A percentile compares a stretch with the other conserved stretches of the same genome.
phyloP scores from a whole-genome alignment of 1,284 basidiomycete species.

The Coniferiporia weirii region DNA sequence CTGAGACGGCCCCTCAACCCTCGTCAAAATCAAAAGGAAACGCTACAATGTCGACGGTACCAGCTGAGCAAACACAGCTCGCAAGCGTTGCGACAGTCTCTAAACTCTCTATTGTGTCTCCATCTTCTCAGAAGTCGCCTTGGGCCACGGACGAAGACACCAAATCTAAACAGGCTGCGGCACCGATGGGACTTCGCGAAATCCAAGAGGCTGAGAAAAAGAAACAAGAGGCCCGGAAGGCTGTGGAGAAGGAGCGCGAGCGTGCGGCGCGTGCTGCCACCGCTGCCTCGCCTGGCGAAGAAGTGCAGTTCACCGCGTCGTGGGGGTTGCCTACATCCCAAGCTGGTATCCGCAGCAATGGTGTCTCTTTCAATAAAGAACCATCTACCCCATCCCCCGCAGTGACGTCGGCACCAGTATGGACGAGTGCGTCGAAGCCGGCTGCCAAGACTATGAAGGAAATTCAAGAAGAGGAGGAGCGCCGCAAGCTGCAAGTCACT shows the following conservation, averaged over 20 bases:
- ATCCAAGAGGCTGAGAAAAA: slow-evolving; percentile 94
- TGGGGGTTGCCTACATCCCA: slow-evolving; percentile 80
- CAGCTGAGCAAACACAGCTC: slow-evolving; percentile 18
- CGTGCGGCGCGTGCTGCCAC: slow-evolving; percentile 41
- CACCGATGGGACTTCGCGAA: slow-evolving; percentile 77
- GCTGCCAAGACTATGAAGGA: slow-evolving; percentile 91
- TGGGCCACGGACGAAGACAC: slow-evolving; percentile 65
- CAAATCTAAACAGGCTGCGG: slow-evolving; percentile 40
- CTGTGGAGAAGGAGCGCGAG: slow-evolving; percentile 57
- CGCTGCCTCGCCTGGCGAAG: slow-evolving; percentile 41
- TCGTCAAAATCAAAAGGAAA: slow-evolving; percentile 23
- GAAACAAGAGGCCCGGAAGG: slow-evolving; percentile 69
- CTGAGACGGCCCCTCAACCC: slow-evolving; percentile 26
- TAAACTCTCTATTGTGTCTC: slow-evolving; percentile 9
- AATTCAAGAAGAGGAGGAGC: slow-evolving; percentile 97
- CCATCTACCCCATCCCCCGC: slow-evolving; percentile 29
- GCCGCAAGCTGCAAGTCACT: slow-evolving; percentile 60
- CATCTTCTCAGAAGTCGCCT: slow-evolving; percentile 36
- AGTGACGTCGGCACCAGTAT: slow-evolving; percentile 43
- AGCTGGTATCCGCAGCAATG: slow-evolving; percentile 45
- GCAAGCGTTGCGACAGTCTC: slow-evolving; percentile 22
- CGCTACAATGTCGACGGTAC: slow-evolving; percentile 16
- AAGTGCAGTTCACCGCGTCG: slow-evolving; percentile 56
- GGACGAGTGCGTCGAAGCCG: slow-evolving; percentile 57
- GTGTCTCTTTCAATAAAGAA: slow-evolving; percentile 33